Conservation (phyloP, 257 asterid genomes). For the Primulina eburnea region DNA sequence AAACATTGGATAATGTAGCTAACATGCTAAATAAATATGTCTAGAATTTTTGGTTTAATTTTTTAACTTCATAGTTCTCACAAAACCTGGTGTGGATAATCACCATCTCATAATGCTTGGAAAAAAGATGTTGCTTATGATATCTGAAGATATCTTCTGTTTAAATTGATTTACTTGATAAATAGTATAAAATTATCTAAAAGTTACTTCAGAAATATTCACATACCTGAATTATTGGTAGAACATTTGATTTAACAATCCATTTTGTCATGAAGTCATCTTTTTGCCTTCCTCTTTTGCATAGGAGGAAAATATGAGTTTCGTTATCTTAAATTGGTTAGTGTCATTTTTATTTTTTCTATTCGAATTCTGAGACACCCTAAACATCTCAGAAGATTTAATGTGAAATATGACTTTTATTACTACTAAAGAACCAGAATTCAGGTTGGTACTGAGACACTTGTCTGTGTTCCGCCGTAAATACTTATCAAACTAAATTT, state of each 20-base stretch:
- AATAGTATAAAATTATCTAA: background rate
- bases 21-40: background rate
- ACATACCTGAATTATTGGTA: background rate
- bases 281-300: constrained; percentile 11
- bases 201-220: background rate
- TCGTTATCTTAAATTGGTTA: background rate
- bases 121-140: background rate
- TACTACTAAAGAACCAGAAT: constrained; percentile 7
- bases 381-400: constrained; percentile 15
- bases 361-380: background rate
- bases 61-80: constrained; percentile 1
- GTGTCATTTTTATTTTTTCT: background rate
- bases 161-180: background rate
- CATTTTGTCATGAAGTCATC: background rate
- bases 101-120: background rate
- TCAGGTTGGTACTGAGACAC: background rate
- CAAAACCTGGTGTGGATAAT: constrained; percentile 2
- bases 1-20: background rate
- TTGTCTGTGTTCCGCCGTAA: background rate
- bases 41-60: background rate
- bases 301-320: background rate
- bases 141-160: background rate
- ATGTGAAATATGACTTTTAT: constrained; percentile 5
- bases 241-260: background rate
- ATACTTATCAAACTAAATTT: constrained; percentile 15